Evolutionary conservation across 495 filamentous ascomycete genomes (phyloP).

Genomic region (Trichoderma orchidacearum): DNA sequence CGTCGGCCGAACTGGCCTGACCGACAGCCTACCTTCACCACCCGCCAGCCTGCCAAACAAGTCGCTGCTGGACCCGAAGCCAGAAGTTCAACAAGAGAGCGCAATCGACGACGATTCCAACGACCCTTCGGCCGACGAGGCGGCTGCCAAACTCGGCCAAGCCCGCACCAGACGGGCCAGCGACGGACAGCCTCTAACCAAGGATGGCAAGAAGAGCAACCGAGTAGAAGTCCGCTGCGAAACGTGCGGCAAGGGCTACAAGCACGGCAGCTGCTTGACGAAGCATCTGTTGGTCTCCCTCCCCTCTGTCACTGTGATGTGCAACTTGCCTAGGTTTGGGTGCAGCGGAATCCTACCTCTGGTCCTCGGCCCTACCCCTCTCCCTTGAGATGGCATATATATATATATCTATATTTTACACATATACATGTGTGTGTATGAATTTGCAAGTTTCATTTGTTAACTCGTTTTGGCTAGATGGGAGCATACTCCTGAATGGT

Average conservation of each 20-base stretch:
- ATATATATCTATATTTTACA: background rate
- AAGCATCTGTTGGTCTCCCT: slow-evolving; percentile 98
- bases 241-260: slow-evolving; percentile 98
- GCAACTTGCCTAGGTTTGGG: slow-evolving; percentile 2
- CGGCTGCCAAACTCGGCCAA: slow-evolving; percentile 46
- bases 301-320: slow-evolving; percentile 29
- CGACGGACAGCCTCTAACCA: slow-evolving; percentile 68
- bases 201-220: slow-evolving; percentile 62
- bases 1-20: slow-evolving; percentile 24
- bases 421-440: background rate
- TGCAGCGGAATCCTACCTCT: slow-evolving; percentile 4
- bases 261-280: slow-evolving; percentile 99
- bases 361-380: slow-evolving; percentile 2
- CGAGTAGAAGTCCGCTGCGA: slow-evolving; percentile 86
- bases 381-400: too few relatives aligned
- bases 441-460: slow-evolving; percentile 10
- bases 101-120: slow-evolving; percentile 45
- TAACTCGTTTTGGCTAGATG: slow-evolving; percentile 60
- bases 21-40: slow-evolving; percentile 44
- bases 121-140: slow-evolving; percentile 41
- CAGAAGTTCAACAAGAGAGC: slow-evolving; percentile 32
- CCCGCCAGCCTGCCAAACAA: slow-evolving; percentile 40
- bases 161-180: slow-evolving; percentile 67
- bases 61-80: slow-evolving; percentile 23
- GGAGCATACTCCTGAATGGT: slow-evolving; percentile 99